Evolutionary conservation across 192 early-diverging fungal genomes (phyloP).

Genomic region (Linnemannia zychae): DNA sequence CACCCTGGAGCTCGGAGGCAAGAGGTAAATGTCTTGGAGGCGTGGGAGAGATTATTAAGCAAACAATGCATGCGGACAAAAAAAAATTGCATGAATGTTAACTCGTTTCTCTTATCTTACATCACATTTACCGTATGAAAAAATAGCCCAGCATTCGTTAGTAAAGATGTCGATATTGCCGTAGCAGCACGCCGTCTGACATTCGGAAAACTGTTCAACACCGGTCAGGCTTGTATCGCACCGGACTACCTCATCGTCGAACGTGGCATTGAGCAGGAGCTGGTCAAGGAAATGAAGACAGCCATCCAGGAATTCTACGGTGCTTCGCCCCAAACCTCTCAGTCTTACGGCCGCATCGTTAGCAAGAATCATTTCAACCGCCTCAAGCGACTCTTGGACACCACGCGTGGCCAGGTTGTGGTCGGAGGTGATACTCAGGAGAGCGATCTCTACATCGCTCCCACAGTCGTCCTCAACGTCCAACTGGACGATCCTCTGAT

Average conservation of each 20-base stretch:
- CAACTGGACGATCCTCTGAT: conserved; percentile 71
- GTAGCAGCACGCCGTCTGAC: conserved; percentile 78
- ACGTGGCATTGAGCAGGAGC: conserved; percentile 56
- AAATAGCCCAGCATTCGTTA: conserved; percentile 71
- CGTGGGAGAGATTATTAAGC: neutral
- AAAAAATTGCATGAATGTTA: neutral
- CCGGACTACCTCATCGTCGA: conserved; percentile 82
- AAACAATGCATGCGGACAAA: neutral
- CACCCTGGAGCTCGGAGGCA: conserved; percentile 95
- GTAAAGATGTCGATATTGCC: conserved; percentile 75
- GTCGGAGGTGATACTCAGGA: conserved; percentile 74
- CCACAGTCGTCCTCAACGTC: conserved; percentile 86
- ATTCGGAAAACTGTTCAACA: conserved; percentile 89
- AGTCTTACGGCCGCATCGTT: conserved; percentile 74
- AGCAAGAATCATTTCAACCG: conserved; percentile 74
- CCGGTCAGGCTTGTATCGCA: conserved; percentile 89
- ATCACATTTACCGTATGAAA: neutral
- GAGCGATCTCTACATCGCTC: conserved; percentile 80
- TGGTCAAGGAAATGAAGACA: conserved; percentile 63
- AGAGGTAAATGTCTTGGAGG: conserved; percentile 62
- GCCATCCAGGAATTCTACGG: conserved; percentile 59
- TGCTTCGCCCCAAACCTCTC: conserved; percentile 52
- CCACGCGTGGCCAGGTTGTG: conserved; percentile 64
- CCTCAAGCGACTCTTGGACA: conserved; percentile 64
- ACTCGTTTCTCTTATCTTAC: neutral